A percentile compares a stretch with the other conserved stretches of the same genome.
These are phyloP conservation scores for Boletus rufocinnamomeus DNA, from an alignment of 768 basidiomycete genomes.

Conservation along the genomic window DNA sequence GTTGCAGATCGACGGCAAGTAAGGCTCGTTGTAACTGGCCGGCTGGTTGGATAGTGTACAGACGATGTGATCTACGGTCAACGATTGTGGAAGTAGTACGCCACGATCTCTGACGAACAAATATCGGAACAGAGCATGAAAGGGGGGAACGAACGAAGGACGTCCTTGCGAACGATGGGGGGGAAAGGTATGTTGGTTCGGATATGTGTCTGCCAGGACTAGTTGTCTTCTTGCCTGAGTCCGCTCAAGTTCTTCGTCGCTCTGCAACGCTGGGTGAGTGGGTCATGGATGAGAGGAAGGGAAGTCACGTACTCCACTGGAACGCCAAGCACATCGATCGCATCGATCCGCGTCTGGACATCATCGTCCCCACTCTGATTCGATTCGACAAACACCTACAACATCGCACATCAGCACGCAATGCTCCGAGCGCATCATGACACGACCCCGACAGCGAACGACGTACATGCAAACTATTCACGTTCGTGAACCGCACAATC, in stretches of 20 bases:
- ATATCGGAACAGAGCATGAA: background rate
- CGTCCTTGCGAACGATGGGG: background rate
- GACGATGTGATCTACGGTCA: slow-evolving; percentile 9
- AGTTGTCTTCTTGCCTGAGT: slow-evolving; percentile 36
- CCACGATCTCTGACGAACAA: background rate
- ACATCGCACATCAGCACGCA: slow-evolving; percentile 3
- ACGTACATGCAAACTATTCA: slow-evolving; percentile 63
- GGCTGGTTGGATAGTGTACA: background rate
- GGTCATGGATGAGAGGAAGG: background rate
- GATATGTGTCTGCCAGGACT: slow-evolving; percentile 3
- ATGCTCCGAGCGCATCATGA: background rate
- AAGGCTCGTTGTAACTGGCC: slow-evolving; percentile 10
- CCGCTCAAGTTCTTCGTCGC: slow-evolving; percentile 42
- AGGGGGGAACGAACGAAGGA: background rate
- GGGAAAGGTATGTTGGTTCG: background rate
- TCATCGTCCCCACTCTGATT: slow-evolving; percentile 66
- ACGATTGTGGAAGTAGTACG: background rate
- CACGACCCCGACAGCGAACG: background rate
- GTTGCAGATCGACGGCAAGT: slow-evolving; percentile 79
- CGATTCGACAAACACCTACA: slow-evolving; percentile 66
- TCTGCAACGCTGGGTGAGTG: slow-evolving; percentile 24
- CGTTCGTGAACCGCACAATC: slow-evolving; percentile 69
- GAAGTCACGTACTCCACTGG: slow-evolving; percentile 51
- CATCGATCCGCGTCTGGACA: slow-evolving; percentile 58
- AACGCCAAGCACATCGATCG: slow-evolving; percentile 62